These are phyloP conservation scores for Colletotrichum sp. DNA, from an alignment of 2,329 filamentous ascomycete species.

Conservation along the genomic window DNA sequence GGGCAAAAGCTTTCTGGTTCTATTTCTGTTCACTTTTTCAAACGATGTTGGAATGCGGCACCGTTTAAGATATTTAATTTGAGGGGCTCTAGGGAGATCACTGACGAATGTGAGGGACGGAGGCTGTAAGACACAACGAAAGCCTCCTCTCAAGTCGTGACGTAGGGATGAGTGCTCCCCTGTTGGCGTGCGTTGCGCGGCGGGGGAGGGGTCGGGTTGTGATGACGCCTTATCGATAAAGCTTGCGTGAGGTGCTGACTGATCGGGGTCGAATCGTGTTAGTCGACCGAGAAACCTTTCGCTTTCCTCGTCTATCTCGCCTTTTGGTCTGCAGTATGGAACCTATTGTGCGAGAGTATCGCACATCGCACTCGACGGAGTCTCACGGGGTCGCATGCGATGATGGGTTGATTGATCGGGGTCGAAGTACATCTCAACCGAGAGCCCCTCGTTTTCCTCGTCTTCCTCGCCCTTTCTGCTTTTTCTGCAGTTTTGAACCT, in stretches of 20 bases:
- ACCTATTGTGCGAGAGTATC: background rate
- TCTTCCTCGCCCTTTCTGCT: background rate
- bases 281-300: background rate
- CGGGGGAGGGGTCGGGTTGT: background rate
- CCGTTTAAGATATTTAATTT: background rate
- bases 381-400: background rate
- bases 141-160: background rate
- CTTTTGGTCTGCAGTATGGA: background rate
- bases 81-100: background rate
- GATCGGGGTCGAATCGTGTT: background rate
- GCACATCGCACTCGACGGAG: background rate
- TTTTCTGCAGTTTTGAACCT: background rate
- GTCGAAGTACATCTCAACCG: background rate
- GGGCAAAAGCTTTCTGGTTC: background rate
- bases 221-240: slow-evolving; percentile 21
- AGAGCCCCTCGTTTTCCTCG: background rate
- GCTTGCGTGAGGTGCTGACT: slow-evolving; percentile 7
- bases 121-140: background rate
- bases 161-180: background rate
- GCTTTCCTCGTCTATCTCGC: background rate
- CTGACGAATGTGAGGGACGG: background rate
- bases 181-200: background rate
- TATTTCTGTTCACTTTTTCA: slow-evolving; percentile 2
- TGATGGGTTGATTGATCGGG: background rate
- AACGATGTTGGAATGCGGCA: slow-evolving; percentile 13